phyloP scores from a whole-genome alignment of 2,329 filamentous ascomycete species.

The Colletotrichum acutatum region DNA sequence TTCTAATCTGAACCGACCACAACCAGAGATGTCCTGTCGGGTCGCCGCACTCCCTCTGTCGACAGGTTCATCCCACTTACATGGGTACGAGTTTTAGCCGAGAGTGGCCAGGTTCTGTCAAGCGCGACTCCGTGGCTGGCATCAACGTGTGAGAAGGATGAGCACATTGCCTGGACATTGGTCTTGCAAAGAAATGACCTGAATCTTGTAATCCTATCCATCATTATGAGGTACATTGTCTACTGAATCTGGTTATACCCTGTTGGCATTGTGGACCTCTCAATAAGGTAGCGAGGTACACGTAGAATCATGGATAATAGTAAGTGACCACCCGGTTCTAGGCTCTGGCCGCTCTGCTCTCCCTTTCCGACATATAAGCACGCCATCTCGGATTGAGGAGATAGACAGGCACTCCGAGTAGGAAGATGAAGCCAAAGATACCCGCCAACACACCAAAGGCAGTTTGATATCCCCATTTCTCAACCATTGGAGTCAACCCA shows the following conservation, averaged over 20 bases:
- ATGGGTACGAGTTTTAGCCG: too few species aligned
- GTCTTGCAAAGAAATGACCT: not conserved
- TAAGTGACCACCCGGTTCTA: not conserved
- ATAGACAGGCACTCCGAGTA: slow-evolving; percentile 39
- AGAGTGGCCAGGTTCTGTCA: too few species aligned
- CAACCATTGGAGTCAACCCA: slow-evolving; percentile 46
- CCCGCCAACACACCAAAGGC: slow-evolving; percentile 38
- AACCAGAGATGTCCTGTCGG: too few species aligned
- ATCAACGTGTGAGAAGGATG: not conserved
- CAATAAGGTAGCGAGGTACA: not conserved
- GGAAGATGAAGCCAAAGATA: slow-evolving; percentile 37
- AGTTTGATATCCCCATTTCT: slow-evolving; percentile 33
- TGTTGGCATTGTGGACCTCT: not conserved
- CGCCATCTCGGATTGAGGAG: slow-evolving; percentile 37
- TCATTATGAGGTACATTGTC: not conserved
- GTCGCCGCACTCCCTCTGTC: too few species aligned
- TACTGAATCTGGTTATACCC: not conserved
- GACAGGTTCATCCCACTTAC: too few species aligned
- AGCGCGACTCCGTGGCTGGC: too few species aligned
- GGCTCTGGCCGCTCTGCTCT: not conserved
- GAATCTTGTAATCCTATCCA: not conserved
- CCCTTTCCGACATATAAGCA: slow-evolving; percentile 10
- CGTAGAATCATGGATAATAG: not conserved
- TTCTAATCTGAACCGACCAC: too few species aligned
- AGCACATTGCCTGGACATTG: not conserved